Evolutionary conservation across 2,329 filamentous ascomycete genomes (phyloP), one percentile per base, ranked within the genome.

Genomic region (Colletotrichum sp.): DNA sequence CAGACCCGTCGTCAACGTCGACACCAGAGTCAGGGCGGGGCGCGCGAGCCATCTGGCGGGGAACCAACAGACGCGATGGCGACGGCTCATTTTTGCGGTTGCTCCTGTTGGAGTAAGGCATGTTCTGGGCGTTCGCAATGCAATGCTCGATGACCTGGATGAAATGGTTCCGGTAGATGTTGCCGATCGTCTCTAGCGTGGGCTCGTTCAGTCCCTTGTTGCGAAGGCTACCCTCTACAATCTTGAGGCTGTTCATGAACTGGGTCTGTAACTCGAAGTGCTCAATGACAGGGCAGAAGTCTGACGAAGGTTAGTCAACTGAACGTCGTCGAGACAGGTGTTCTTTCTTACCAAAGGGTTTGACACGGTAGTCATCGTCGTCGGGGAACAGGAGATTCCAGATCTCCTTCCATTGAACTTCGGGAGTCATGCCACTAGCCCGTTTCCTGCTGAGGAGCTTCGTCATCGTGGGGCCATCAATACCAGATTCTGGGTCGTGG

Each of bases 361-460:
- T 80, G 1, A 86, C 79, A 5, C 81, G 74, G 32, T 79, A 71
- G 7, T 85, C 85, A 15, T 85, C 84, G 18, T 87, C 85, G 52
- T 87, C 85, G 0, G 85, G 85, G 69, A 87, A 87, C 0, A 87
- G 78, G 10, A 87, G 84, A n/a, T 82, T 85, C 85, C 85, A 87
- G 2, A 87, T 84, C 69, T 87, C 85, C 18, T 79, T 81, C 85
- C 85, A 87, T 59, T 87, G 85, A 1, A 85, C 82, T 7, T 85
- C 83, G 0, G 84, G 77, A 3, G 84, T 85, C 2, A 82, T 82
- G 1, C 85, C 85, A 7, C 84, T 85, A 1, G 83, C 84, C 7
- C 85, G 78, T 74, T 87, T 87, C 3, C 85, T 81, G 24, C 84
- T 86, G 2, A 87, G 77, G 7, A 87, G 80, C 77, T 86, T 87